These are phyloP conservation scores for Phytophthora pisi DNA, from an alignment of 352 stramenopile genomes.

Conservation along the genomic window DNA sequence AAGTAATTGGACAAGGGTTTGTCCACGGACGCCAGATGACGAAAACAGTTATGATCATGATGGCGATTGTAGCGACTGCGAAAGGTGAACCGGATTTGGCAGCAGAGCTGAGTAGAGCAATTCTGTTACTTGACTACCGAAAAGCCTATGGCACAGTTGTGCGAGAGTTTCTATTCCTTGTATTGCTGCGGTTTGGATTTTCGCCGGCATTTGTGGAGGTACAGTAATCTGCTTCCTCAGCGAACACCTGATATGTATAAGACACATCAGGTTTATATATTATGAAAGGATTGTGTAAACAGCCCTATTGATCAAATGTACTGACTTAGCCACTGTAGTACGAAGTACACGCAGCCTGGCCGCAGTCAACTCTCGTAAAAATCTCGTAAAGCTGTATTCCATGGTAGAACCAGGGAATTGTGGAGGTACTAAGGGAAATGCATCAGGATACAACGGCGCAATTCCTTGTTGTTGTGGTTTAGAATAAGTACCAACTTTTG, in stretches of 20 bases:
- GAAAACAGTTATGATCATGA: constrained; percentile 2
- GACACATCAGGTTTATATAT: too few species aligned
- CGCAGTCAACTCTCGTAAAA: too few species aligned
- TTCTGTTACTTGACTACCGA: not conserved
- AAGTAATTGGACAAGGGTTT: not conserved
- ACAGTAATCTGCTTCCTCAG: too few species aligned
- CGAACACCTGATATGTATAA: too few species aligned
- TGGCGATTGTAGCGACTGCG: not conserved
- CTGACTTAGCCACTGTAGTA: too few species aligned
- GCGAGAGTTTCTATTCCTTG: not conserved
- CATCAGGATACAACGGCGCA: not conserved
- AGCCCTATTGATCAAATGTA: too few species aligned
- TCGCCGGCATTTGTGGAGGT: not conserved
- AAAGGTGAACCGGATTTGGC: not conserved
- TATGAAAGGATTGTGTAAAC: too few species aligned
- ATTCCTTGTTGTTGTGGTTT: not conserved
- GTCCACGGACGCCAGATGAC: not conserved
- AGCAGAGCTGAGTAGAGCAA: not conserved
- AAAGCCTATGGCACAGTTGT: not conserved
- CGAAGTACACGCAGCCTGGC: too few species aligned
- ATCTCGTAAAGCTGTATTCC: too few species aligned
- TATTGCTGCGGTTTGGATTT: not conserved
- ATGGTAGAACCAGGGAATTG: too few species aligned
- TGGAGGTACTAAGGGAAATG: not conserved
- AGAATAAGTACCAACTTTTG: too few species aligned